These are phyloP conservation scores for Fragilariopsis cylindrus DNA, from an alignment of 108 stramenopile genomes.

Conservation along the genomic window DNA sequence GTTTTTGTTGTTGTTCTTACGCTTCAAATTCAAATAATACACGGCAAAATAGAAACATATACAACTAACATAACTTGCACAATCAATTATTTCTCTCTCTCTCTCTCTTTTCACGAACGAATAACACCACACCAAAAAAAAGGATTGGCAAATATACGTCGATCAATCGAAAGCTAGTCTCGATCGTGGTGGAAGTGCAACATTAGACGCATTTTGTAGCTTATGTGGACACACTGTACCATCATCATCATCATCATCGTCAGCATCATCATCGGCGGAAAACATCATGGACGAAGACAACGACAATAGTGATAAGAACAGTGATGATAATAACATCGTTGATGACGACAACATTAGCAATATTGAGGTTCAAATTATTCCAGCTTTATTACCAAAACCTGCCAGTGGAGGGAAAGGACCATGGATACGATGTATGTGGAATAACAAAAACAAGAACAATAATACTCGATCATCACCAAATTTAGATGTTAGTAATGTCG, in stretches of 20 bases:
- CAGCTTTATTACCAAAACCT: conserved; percentile 57
- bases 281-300: too few relatives aligned
- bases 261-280: too few relatives aligned
- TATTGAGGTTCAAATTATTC: conserved; percentile 40
- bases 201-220: conserved; percentile 69
- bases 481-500: conserved; percentile 67
- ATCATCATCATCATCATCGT: neutral
- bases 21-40: neutral
- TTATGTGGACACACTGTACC: conserved; percentile 39
- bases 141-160: conserved; percentile 79
- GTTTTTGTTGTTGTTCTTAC: neutral
- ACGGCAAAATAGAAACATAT: neutral
- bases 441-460: conserved; percentile 12
- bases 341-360: neutral
- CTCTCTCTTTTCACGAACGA: neutral
- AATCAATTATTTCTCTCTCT: neutral
- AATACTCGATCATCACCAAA: conserved; percentile 13
- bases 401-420: conserved; percentile 57
- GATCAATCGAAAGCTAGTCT: conserved; percentile 66
- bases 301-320: neutral
- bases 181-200: conserved; percentile 59
- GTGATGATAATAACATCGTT: neutral
- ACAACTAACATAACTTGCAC: neutral
- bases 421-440: conserved; percentile 64
- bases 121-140: neutral